phyloP scores from a whole-genome alignment of 345 rosid species.

The Balakata baccata region DNA sequence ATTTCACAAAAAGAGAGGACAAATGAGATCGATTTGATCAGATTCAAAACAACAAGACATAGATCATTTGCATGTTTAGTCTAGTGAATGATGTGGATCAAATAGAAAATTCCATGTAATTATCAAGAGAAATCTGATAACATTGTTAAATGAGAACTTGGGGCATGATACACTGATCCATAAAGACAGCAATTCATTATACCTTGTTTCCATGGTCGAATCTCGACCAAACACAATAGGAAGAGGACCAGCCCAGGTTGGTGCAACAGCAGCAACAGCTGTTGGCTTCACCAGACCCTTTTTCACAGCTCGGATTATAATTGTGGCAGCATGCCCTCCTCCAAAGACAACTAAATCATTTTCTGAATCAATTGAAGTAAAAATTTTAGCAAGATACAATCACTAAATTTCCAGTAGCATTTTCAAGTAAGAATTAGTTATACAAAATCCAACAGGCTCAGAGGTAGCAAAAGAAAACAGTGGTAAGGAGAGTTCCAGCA shows the following conservation, averaged over 20 bases:
- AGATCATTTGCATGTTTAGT: background rate
- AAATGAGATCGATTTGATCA: constrained; percentile 2
- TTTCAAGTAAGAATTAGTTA: background rate
- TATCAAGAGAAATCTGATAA: background rate
- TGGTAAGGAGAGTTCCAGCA: background rate
- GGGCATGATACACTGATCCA: background rate
- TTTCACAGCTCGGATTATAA: constrained; percentile 60
- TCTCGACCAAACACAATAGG: constrained; percentile 93
- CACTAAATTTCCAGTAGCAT: background rate
- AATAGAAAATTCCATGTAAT: too few relatives aligned
- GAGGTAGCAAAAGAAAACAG: background rate
- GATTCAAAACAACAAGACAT: background rate
- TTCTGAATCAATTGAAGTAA: constrained; percentile 28
- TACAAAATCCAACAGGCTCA: background rate
- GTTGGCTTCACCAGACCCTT: constrained; percentile 75
- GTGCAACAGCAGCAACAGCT: constrained; percentile 87
- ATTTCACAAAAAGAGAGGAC: background rate
- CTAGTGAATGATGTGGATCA: background rate
- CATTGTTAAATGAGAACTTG: background rate
- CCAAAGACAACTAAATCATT: constrained; percentile 65
- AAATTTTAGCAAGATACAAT: background rate
- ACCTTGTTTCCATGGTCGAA: constrained; percentile 82
- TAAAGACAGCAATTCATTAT: constrained; percentile 12
- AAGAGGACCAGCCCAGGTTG: constrained; percentile 95
- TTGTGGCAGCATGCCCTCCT: constrained; percentile 90